Evolutionary conservation across 202 grass and related monocot genomes (phyloP).

Genomic region (Alloteropsis angusta): DNA sequence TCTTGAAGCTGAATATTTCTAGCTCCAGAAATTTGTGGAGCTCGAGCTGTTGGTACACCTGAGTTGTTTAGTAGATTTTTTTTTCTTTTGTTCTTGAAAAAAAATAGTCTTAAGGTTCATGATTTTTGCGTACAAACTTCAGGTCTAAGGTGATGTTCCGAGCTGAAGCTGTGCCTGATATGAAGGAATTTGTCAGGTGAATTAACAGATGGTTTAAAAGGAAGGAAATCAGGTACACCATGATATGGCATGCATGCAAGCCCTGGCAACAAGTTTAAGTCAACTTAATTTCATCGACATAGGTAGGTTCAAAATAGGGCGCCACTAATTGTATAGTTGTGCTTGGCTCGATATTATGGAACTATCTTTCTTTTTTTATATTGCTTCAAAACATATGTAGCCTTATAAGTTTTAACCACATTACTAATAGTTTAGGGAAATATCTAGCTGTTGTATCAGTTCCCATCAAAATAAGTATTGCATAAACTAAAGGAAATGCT

Average conservation of each 20-base stretch:
- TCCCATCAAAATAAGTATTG: background rate
- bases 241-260: background rate
- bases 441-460: background rate
- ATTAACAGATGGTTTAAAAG: background rate
- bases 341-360: slow-evolving; percentile 11
- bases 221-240: background rate
- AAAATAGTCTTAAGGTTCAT: no score
- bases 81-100: no score
- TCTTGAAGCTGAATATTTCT: no score
- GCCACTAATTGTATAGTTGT: background rate
- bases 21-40: no score
- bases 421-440: background rate
- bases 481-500: background rate
- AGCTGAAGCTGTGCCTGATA: background rate
- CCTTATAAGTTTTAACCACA: background rate
- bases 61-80: no score
- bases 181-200: background rate
- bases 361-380: background rate
- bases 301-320: background rate
- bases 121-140: no score
- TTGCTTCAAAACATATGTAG: background rate
- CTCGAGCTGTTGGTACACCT: no score
- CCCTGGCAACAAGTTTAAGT: background rate
- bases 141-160: no score
- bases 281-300: background rate